These are phyloP conservation scores for Suhomyces terraborum DNA, from an alignment of 1,139 yeast genomes.

Conservation along the genomic window DNA sequence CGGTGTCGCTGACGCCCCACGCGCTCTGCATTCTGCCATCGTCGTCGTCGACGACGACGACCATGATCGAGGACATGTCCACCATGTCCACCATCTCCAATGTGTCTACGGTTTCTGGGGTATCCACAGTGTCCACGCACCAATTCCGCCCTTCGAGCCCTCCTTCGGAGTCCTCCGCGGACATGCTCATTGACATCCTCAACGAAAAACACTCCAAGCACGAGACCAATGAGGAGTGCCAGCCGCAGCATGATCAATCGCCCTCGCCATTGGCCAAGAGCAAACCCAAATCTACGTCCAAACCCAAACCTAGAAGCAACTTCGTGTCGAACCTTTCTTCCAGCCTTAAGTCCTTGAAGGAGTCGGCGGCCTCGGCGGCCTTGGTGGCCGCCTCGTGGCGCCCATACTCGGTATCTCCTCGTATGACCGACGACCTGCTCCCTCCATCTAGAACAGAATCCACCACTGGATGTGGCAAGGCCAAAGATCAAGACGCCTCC, in stretches of 20 bases:
- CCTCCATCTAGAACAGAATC: too few species aligned
- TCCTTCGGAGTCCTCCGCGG: conserved; percentile 10
- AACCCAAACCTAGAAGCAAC: conserved; percentile 1
- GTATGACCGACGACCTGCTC: conserved; percentile 29
- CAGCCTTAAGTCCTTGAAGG: conserved; percentile 13
- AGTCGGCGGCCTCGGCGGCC: conserved; percentile 7
- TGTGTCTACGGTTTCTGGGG: too few species aligned
- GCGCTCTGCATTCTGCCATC: conserved; percentile 9
- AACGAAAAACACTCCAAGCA: neutral
- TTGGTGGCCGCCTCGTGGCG: conserved; percentile 9
- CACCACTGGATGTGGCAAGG: too few species aligned
- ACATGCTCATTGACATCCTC: conserved; percentile 7
- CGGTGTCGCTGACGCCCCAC: conserved; percentile 4
- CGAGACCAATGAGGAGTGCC: neutral
- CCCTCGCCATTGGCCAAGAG: neutral
- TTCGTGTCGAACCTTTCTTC: conserved; percentile 14
- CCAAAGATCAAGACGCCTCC: too few species aligned
- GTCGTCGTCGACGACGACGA: conserved; percentile 6
- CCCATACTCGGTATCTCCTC: conserved; percentile 19
- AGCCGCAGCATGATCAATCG: neutral
- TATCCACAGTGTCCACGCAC: conserved; percentile 8
- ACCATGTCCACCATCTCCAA: too few species aligned
- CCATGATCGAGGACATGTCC: too few species aligned
- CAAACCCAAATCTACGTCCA: neutral
- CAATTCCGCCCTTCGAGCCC: conserved; percentile 9